These are phyloP conservation scores for Fagopyrum homotropicum DNA, from an alignment of 148 eudicot genomes.

Conservation along the genomic window DNA sequence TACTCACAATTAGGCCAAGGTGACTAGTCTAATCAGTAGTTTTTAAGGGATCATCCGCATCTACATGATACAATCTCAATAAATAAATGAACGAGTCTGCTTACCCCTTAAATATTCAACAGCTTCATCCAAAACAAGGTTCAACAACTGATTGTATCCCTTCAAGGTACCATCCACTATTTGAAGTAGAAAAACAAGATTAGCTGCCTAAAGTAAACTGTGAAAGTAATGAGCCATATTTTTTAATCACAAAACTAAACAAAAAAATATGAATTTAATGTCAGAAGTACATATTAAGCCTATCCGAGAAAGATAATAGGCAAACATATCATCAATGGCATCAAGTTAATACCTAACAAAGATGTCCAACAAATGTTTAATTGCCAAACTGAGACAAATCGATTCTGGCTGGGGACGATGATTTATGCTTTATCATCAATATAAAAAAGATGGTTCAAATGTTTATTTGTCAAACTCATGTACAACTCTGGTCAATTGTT, in stretches of 20 bases:
- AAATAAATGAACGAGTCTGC: not conserved
- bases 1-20: conserved; percentile 76
- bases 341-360: too few relatives aligned
- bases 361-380: too few relatives aligned
- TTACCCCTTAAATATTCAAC: conserved; percentile 79
- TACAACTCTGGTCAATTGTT: too few relatives aligned
- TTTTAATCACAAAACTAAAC: too few relatives aligned
- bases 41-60: conserved; percentile 81
- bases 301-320: too few relatives aligned
- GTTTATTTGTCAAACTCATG: too few relatives aligned
- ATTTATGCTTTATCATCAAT: not conserved
- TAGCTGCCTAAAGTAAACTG: not conserved
- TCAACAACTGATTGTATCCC: conserved; percentile 91
- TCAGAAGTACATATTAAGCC: too few relatives aligned
- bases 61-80: conserved; percentile 32
- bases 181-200: not conserved
- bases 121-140: conserved; percentile 97
- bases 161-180: conserved; percentile 83
- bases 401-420: too few relatives aligned
- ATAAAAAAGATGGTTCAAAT: not conserved
- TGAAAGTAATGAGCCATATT: too few relatives aligned
- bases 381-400: too few relatives aligned
- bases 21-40: conserved; percentile 75
- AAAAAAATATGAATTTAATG: too few relatives aligned
- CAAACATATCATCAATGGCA: too few relatives aligned